A percentile compares a stretch with the other conserved stretches of the same genome.
Evolutionary conservation across 257 asterid species (phyloP).

Genomic region (Galeopsis tetrahit): DNA sequence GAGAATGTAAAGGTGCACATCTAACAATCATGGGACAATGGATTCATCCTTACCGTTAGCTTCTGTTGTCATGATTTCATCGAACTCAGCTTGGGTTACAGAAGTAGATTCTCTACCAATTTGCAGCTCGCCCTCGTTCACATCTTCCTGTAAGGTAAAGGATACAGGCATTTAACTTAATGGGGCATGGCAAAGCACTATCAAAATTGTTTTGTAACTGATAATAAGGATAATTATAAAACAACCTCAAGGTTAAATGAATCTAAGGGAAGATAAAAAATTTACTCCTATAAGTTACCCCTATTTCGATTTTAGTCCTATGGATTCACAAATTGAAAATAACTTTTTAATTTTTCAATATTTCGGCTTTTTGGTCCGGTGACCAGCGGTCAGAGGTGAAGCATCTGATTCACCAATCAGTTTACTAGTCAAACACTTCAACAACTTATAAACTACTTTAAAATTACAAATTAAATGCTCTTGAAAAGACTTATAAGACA

Average conservation of each 20-base stretch:
- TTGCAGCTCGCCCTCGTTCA: slow-evolving; percentile 42
- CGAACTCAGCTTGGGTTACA: slow-evolving; percentile 32
- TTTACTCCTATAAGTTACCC: too few relatives aligned
- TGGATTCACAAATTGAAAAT: too few relatives aligned
- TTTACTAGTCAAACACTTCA: too few relatives aligned
- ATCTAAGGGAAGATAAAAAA: neutral
- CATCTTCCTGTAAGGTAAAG: slow-evolving; percentile 71
- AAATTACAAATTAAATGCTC: too few relatives aligned
- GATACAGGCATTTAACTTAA: slow-evolving; percentile 16
- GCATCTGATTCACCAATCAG: too few relatives aligned
- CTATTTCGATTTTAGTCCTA: too few relatives aligned
- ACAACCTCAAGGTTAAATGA: neutral
- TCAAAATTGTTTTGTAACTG: neutral
- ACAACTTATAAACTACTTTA: too few relatives aligned
- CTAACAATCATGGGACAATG: slow-evolving; percentile 14
- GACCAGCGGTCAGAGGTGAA: too few relatives aligned
- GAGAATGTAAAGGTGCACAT: neutral
- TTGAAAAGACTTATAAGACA: too few relatives aligned
- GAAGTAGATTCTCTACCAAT: slow-evolving; percentile 31
- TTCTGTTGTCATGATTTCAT: slow-evolving; percentile 25
- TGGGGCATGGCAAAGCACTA: neutral
- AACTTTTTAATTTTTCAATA: too few relatives aligned
- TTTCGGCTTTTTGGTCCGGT: too few relatives aligned
- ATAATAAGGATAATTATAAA: neutral
- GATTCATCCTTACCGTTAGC: slow-evolving; percentile 28